Base-by-base conservation (phyloP, 129 eudicot genomes). In the Flaveria bidentis region DNA sequence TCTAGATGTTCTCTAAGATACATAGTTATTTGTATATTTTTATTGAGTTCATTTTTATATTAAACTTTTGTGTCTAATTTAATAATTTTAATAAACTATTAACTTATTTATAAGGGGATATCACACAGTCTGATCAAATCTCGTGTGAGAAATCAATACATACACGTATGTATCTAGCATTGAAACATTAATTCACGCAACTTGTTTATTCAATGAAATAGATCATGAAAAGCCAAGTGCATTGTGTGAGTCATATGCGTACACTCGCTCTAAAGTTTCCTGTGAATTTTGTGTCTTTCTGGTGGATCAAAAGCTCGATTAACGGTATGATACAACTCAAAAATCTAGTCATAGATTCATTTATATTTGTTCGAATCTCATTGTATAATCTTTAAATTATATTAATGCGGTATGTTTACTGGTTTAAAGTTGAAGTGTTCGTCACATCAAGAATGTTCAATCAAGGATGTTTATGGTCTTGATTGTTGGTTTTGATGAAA, bases 301-400 rank as follows among this genome's bases (percentile, higher is more conserved):
- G 41, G 67, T 60, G n/a, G 67, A 23, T 60, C 67, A 26, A 4
- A 60, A 60, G 67, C 67, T 60, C 41, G 67, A 25, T 60, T n/a
- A 13, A 60, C 9, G 67, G 41, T 26, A 60, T 60, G 17, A 60
- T 60, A 25, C 9, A 60, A 9, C 64, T 28, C 64, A 10, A 22
- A 22, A 9, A 2, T 55, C 61, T 23, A 7, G 17, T 55, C 9
- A 9, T 44, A 44, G 13, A 44, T n/a, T n/a, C n/a, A 44, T 8
- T 9, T 44, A 44, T 9, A 44, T 44, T 7, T 7, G 12, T 44
- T 9, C 7, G 49, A 44, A 44, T 44, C 7, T 0, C 13, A 7
- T 44, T 1, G 49, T 44, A 44, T 44, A 44, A 44, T 55, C 25
- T n/a, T 17, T 17, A 2, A 8, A 1, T 6, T 55, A 16, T 55